Conservation (phyloP, 1,139 yeast species). For the Pichia sp. region DNA sequence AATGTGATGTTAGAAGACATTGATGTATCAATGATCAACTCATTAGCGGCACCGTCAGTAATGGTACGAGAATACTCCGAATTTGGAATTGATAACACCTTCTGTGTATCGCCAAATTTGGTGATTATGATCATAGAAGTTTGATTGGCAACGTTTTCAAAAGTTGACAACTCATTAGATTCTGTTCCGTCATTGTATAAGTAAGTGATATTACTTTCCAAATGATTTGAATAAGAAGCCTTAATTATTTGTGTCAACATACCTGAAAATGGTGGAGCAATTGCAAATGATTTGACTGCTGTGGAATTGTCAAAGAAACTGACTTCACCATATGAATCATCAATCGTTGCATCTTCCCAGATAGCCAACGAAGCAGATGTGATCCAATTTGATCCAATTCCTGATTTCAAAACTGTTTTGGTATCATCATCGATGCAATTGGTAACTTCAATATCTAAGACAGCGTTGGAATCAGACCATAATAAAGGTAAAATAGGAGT, state of each 20-base stretch:
- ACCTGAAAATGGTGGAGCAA: constrained; percentile 30
- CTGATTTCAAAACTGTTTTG: constrained; percentile 12
- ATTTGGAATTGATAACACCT: constrained; percentile 20
- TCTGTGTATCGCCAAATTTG: constrained; percentile 28
- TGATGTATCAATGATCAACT: constrained; percentile 10
- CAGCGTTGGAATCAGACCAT: constrained; percentile 33
- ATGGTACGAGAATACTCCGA: constrained; percentile 16
- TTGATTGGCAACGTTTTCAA: constrained; percentile 26
- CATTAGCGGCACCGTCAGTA: constrained; percentile 13
- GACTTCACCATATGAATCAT: constrained; percentile 33
- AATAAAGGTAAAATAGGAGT: constrained; percentile 58
- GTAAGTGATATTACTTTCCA: constrained; percentile 29
- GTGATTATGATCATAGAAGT: constrained; percentile 28
- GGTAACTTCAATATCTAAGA: constrained; percentile 40
- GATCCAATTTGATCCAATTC: constrained; percentile 61
- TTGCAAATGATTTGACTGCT: constrained; percentile 19
- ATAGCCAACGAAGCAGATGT: constrained; percentile 56
- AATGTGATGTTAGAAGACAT: constrained; percentile 18
- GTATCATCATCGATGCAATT: constrained; percentile 46
- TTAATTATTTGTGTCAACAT: constrained; percentile 31
- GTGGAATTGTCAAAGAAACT: constrained; percentile 24
- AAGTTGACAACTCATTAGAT: constrained; percentile 9
- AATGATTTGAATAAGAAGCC: constrained; percentile 27
- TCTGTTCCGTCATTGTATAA: constrained; percentile 30
- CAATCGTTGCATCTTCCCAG: constrained; percentile 45